Conservation (phyloP, 306 rosid species). For the Prunus campanulata region DNA sequence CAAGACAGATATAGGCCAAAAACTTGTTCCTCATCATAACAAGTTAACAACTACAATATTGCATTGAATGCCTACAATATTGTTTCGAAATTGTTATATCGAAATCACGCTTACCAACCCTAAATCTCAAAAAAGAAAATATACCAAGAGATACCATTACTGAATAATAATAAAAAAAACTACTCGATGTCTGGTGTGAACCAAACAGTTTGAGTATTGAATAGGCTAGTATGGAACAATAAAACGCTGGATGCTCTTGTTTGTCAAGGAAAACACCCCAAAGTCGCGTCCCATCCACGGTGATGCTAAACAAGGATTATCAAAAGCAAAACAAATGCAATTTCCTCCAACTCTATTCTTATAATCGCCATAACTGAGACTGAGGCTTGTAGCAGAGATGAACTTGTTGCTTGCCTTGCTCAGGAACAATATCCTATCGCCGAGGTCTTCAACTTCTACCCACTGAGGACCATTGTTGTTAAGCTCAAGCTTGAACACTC, state of each 20-base stretch:
- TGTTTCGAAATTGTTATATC: no score
- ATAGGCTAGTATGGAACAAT: not conserved
- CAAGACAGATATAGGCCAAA: no score
- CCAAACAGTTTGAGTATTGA: not conserved
- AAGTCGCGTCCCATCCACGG: not conserved
- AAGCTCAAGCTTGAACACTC: not conserved
- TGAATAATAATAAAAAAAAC: no score
- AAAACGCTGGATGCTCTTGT: not conserved
- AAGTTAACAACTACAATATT: no score
- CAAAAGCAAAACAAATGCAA: slow-evolving; percentile 1
- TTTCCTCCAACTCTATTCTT: not conserved
- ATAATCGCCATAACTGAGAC: not conserved
- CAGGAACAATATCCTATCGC: not conserved
- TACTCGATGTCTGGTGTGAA: not conserved
- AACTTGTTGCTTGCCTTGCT: not conserved
- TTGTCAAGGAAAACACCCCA: not conserved
- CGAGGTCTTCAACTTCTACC: not conserved
- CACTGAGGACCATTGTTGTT: not conserved
- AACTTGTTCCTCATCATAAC: no score
- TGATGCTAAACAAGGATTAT: not conserved
- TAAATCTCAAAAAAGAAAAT: no score
- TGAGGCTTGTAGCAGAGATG: not conserved
- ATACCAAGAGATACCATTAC: no score
- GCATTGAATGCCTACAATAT: no score
- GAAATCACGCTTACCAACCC: no score